These are phyloP conservation scores for Chaetomium cochliodes DNA, from an alignment of 495 filamentous ascomycete genomes.

Conservation along the genomic window DNA sequence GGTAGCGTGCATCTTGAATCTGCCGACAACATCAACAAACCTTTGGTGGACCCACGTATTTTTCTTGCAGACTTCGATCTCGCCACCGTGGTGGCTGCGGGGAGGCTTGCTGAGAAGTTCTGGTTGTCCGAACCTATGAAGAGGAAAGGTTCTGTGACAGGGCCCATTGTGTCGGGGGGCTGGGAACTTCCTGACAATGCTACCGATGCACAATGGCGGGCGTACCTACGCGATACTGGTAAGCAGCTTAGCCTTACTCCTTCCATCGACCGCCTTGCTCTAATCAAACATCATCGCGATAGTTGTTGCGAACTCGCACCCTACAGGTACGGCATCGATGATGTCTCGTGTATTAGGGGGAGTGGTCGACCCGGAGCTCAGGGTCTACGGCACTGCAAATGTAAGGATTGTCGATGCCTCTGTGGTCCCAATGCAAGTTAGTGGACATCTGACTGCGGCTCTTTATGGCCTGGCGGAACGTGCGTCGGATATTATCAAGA, in stretches of 20 bases:
- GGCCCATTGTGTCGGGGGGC: background rate
- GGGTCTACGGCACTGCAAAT: slow-evolving; percentile 9
- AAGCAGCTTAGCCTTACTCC: background rate
- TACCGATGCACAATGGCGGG: slow-evolving; percentile 5
- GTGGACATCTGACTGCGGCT: background rate
- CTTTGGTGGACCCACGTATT: slow-evolving; percentile 2
- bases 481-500: slow-evolving; percentile 9
- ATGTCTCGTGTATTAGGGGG: slow-evolving; percentile 5
- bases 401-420: slow-evolving; percentile 12
- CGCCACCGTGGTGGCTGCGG: background rate
- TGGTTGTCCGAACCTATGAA: slow-evolving; percentile 9
- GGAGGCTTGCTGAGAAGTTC: background rate
- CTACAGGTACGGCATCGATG: slow-evolving; percentile 1
- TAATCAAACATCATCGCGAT: background rate
- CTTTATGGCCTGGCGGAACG: slow-evolving; percentile 4
- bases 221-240: slow-evolving; percentile 5
- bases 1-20: slow-evolving; percentile 4
- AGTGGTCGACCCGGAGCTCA: slow-evolving; percentile 3
- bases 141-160: background rate
- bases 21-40: background rate
- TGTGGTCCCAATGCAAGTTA: background rate
- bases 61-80: slow-evolving; percentile 11
- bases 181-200: background rate
- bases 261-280: background rate
- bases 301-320: slow-evolving; percentile 8